phyloP scores from a whole-genome alignment of 345 rosid species.

The Noccaea bulbosa region DNA sequence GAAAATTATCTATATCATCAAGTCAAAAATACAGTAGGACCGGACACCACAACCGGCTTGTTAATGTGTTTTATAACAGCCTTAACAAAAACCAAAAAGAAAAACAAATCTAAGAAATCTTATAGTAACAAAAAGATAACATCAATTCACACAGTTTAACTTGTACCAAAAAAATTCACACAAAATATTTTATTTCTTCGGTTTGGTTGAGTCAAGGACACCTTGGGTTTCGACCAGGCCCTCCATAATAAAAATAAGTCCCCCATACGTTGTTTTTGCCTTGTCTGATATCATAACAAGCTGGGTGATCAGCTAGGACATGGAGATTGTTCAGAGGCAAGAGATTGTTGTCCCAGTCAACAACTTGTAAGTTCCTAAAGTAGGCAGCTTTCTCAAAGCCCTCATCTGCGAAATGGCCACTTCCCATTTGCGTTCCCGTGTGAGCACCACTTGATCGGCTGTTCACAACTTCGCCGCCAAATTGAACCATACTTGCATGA shows the following conservation, averaged over 20 bases:
- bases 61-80: constrained; percentile 18
- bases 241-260: constrained; percentile 95
- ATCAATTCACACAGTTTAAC: constrained; percentile 28
- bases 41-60: background rate
- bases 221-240: constrained; percentile 87
- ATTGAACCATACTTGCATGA: constrained; percentile 96
- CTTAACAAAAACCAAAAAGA: constrained; percentile 15
- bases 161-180: constrained; percentile 22
- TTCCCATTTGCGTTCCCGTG: constrained; percentile 96
- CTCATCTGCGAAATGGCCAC: constrained; percentile 90
- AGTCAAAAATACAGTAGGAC: constrained; percentile 30
- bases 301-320: constrained; percentile 81
- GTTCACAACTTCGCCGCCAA: constrained; percentile 93
- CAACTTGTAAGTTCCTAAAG: constrained; percentile 79
- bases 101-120: background rate
- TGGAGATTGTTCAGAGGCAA: constrained; percentile 71
- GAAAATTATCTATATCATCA: constrained; percentile 16
- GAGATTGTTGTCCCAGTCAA: constrained; percentile 95
- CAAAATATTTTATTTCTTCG: constrained; percentile 19
- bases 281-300: constrained; percentile 90
- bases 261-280: constrained; percentile 88
- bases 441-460: constrained; percentile 67
- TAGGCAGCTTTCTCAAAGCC: constrained; percentile 90
- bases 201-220: constrained; percentile 58
- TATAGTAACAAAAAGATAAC: constrained; percentile 26